Base-by-base conservation (phyloP, 148 eudicot genomes). In the Silene uniflora region DNA sequence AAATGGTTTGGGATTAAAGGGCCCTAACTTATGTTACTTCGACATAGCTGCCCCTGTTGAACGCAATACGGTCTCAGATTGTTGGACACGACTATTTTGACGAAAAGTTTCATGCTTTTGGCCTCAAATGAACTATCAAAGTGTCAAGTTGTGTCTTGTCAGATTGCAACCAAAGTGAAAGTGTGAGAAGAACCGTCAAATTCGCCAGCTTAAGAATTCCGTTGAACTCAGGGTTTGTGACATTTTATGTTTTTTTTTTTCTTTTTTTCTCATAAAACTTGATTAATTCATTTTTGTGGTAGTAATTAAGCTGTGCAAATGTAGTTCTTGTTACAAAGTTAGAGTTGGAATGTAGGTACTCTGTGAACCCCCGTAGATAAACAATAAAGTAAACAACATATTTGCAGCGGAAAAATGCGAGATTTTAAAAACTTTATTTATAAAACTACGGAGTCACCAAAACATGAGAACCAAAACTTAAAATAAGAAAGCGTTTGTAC, bases 181-280 rank as follows among this genome's bases (percentile, higher is more conserved):
- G 16, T 13, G 13, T 49, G 80, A 80, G 71, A 91, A 87, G 81
- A 81, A 86, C 81, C 81, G 78, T 18, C 73, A 86, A 87, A 87
- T 93, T 80, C 19, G 9, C 62, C 84, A 75, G 77, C 88, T 93
- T 32, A 81, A 58, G 61, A 88, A 82, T 61, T 85, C 88, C 14
- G 95, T 91, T 73, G 75, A 89, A 76, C 81, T 90, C 9, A 87
- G 97, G 97, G 98, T 93, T 83, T 63, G 92, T 83, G 0, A 4
- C 27, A 64, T 83, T 76, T 60, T 59, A 58, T 1, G 18, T 35
- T 10, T 71, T 61, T 17, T 25, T 7, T 10, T 61, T 27, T 27
- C 2, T 27, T 27, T 27, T 2, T 2, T 2, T 1, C 2, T 1
- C 1, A 10, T n/a, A 24, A 22, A 6, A 56, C 6, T 5, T 18